These are phyloP conservation scores for Ocimum tenuiflorum DNA, from an alignment of 257 asterid genomes.

Conservation along the genomic window DNA sequence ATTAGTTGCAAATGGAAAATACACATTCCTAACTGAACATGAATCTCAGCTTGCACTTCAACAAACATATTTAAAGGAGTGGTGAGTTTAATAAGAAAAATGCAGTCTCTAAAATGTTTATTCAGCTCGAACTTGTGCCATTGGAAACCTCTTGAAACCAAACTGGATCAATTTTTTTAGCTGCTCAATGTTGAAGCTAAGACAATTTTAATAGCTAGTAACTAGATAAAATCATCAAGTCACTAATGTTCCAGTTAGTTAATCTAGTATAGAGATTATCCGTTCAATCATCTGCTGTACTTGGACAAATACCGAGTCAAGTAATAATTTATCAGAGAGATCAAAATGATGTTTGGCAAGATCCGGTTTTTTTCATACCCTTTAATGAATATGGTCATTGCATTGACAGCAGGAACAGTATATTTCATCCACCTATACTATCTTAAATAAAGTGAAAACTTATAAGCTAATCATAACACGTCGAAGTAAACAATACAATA, in stretches of 20 bases:
- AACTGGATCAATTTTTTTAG: background rate
- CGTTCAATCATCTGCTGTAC: slow-evolving; percentile 1
- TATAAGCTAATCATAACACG: background rate
- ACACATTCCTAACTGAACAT: background rate
- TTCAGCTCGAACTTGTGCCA: background rate
- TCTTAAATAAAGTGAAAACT: background rate
- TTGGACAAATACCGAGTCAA: background rate
- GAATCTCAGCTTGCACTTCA: background rate
- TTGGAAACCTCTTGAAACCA: background rate
- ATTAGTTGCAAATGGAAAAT: slow-evolving; percentile 1
- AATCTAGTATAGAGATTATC: background rate
- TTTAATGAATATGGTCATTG: background rate
- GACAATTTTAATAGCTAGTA: background rate
- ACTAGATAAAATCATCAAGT: background rate
- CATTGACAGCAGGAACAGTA: background rate
- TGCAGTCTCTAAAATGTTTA: background rate
- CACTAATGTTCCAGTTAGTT: background rate
- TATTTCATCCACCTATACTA: background rate
- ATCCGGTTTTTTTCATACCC: background rate
- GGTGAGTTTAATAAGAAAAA: slow-evolving; percentile 1
- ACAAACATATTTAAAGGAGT: background rate
- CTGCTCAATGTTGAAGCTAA: background rate
- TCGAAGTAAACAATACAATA: background rate
- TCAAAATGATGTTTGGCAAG: background rate
- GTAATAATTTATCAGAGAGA: background rate